These are phyloP conservation scores for Lagenidium giganteum DNA, from an alignment of 352 stramenopile species.

Conservation along the genomic window DNA sequence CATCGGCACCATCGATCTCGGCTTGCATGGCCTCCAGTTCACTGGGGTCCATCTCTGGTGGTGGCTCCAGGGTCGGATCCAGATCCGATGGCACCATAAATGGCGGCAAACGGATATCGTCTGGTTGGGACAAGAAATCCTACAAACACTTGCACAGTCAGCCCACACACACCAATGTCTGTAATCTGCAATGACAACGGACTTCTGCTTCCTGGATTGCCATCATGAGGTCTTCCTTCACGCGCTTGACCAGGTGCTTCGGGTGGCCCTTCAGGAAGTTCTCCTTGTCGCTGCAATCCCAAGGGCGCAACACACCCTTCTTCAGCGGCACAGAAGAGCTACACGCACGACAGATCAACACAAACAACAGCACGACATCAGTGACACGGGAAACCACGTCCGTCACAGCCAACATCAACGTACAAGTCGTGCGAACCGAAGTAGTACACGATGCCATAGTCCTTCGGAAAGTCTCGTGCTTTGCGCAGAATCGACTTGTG, in stretches of 20 bases:
- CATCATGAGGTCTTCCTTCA: conserved; percentile 36
- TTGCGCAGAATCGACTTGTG: conserved; percentile 71
- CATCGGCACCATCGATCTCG: conserved; percentile 24
- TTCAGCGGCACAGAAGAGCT: conserved; percentile 58
- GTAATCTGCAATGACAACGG: conserved; percentile 1
- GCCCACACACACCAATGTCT: neutral
- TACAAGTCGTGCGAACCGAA: conserved; percentile 85
- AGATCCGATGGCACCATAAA: conserved; percentile 82
- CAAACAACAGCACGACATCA: neutral
- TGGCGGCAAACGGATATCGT: conserved; percentile 68
- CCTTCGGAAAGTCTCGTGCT: conserved; percentile 57
- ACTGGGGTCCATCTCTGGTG: conserved; percentile 28
- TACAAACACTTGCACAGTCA: conserved; percentile 10
- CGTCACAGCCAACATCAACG: conserved; percentile 8
- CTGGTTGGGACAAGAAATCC: conserved; percentile 69
- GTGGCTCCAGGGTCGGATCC: conserved; percentile 65
- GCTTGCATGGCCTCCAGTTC: conserved; percentile 19
- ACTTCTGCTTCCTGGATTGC: conserved; percentile 62
- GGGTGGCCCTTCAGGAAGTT: conserved; percentile 63
- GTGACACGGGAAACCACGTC: neutral
- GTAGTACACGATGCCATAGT: conserved; percentile 81
- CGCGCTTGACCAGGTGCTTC: conserved; percentile 65
- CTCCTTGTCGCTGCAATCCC: conserved; percentile 71
- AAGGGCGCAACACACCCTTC: conserved; percentile 59
- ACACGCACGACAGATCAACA: conserved; percentile 5